These are phyloP conservation scores for Agrocybe pediades DNA, from an alignment of 768 basidiomycete genomes.

Conservation along the genomic window DNA sequence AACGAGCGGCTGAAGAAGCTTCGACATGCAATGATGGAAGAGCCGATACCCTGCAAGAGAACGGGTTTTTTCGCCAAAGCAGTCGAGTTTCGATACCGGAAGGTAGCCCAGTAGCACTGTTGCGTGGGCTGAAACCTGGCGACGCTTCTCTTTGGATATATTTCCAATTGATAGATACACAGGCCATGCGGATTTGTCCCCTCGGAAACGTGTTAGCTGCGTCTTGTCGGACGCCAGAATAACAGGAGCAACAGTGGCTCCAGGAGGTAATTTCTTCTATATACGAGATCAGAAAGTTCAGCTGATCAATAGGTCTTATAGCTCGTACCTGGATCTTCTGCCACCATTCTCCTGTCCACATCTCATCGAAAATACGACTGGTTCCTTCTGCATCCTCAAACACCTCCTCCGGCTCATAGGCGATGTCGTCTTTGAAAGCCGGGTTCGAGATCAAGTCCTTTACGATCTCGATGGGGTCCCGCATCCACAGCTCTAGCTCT, in stretches of 20 bases:
- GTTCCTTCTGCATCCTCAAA: slow-evolving; percentile 14
- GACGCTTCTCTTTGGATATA: slow-evolving; percentile 28
- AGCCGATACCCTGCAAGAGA: slow-evolving; percentile 28
- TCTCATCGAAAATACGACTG: slow-evolving; percentile 20
- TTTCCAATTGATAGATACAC: slow-evolving; percentile 44
- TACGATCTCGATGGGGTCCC: slow-evolving; percentile 31
- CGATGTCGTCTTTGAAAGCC: slow-evolving; percentile 25
- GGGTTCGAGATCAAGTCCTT: slow-evolving; percentile 26
- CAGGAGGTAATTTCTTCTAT: slow-evolving; percentile 15
- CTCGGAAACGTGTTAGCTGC: slow-evolving; percentile 31
- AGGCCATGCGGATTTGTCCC: slow-evolving; percentile 41
- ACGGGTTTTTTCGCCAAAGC: slow-evolving; percentile 26
- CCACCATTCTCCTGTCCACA: slow-evolving; percentile 31
- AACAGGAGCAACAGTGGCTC: slow-evolving; percentile 32
- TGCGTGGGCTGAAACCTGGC: slow-evolving; percentile 27
- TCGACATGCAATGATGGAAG: slow-evolving; percentile 33
- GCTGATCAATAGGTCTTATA: background rate
- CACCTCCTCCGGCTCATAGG: slow-evolving; percentile 27
- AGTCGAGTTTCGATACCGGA: slow-evolving; percentile 34
- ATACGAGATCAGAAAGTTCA: background rate
- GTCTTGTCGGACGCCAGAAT: slow-evolving; percentile 38
- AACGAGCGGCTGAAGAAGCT: slow-evolving; percentile 23
- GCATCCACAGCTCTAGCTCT: slow-evolving; percentile 17
- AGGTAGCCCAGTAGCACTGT: slow-evolving; percentile 43
- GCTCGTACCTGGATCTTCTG: slow-evolving; percentile 30